These are phyloP conservation scores for Fusarium mundagurra DNA, from an alignment of 2,329 filamentous ascomycete genomes.

Conservation along the genomic window DNA sequence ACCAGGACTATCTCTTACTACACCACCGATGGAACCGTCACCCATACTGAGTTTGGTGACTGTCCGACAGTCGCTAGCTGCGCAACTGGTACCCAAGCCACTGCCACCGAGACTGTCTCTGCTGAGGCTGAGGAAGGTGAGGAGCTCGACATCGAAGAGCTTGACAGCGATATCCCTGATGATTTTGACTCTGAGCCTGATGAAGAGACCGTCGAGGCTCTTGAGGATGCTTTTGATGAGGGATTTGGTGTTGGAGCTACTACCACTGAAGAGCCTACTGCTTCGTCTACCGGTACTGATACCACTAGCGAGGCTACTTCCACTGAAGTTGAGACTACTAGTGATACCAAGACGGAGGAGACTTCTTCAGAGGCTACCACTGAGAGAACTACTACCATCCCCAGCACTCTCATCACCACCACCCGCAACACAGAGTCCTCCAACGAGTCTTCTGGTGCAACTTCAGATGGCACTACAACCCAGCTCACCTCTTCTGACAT, in stretches of 20 bases:
- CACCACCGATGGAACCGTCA: neutral
- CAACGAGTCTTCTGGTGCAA: neutral
- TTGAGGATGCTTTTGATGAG: neutral
- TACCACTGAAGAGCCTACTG: neutral
- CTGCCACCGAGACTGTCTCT: neutral
- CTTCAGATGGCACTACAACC: neutral
- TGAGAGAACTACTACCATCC: neutral
- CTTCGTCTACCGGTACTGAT: neutral
- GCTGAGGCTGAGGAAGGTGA: conserved; percentile 3
- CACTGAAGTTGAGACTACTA: neutral
- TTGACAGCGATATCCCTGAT: neutral
- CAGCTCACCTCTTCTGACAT: neutral
- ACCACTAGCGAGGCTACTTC: neutral
- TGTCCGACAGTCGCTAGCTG: conserved; percentile 10
- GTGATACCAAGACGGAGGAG: neutral
- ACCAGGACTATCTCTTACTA: conserved; percentile 10
- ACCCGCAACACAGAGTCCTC: conserved; percentile 1
- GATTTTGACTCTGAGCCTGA: neutral
- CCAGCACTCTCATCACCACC: conserved; percentile 7
- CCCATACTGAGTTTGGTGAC: conserved; percentile 7
- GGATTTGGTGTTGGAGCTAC: neutral
- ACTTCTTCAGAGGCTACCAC: neutral
- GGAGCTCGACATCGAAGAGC: neutral
- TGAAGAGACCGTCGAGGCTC: neutral
- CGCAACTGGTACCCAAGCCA: conserved; percentile 11